Conservation (phyloP, 108 stramenopile species). For the Nitzschia sp. region DNA sequence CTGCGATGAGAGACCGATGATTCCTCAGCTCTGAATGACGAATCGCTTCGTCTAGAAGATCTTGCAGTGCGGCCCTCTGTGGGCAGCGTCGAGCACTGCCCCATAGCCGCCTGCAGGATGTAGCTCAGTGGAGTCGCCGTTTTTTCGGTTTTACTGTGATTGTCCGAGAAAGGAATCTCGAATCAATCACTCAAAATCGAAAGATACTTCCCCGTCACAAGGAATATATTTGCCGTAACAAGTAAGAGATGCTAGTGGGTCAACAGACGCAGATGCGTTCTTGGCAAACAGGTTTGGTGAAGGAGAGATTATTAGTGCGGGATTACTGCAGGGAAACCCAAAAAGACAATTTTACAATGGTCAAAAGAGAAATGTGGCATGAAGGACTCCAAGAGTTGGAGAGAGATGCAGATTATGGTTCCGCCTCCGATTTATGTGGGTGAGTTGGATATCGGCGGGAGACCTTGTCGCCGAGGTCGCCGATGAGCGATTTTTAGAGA, state of each 20-base stretch:
- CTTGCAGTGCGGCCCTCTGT: slow-evolving; percentile 39
- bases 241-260: background rate
- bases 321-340: too few relatives aligned
- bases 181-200: slow-evolving; percentile 24
- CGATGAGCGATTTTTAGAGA: slow-evolving; percentile 25
- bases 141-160: slow-evolving; percentile 30
- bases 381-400: background rate
- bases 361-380: too few relatives aligned
- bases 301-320: too few relatives aligned
- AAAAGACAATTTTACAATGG: too few relatives aligned
- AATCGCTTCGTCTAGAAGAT: slow-evolving; percentile 12
- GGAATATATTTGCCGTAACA: too few relatives aligned
- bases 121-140: slow-evolving; percentile 61
- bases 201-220: too few relatives aligned
- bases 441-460: slow-evolving; percentile 15
- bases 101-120: slow-evolving; percentile 73
- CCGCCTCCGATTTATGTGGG: background rate
- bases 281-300: background rate
- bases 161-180: slow-evolving; percentile 32
- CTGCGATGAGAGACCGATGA: slow-evolving; percentile 6
- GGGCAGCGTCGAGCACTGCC: slow-evolving; percentile 75
- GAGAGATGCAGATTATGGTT: slow-evolving; percentile 12
- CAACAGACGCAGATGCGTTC: background rate
- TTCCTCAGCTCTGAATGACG: slow-evolving; percentile 7
- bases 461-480: slow-evolving; percentile 19